Conservation (phyloP, 495 filamentous ascomycete species). For the Hamigera avellanea region DNA sequence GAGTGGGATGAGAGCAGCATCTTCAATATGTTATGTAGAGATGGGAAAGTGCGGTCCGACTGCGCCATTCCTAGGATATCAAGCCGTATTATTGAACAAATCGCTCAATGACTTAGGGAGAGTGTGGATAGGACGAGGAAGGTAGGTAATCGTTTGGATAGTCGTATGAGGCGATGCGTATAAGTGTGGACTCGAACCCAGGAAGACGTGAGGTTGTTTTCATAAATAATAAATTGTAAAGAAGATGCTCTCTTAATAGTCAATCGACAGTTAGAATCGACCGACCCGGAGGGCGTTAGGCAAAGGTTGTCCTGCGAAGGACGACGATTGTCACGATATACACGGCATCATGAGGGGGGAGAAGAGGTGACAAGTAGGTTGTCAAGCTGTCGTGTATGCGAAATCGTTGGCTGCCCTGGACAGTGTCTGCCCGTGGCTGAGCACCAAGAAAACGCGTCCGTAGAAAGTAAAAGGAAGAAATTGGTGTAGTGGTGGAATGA, state of each 20-base stretch:
- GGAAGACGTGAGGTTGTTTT: too few species aligned
- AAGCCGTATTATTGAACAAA: too few species aligned
- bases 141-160: conserved; percentile 2
- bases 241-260: conserved; percentile 19
- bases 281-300: conserved; percentile 18
- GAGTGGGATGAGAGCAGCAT: conserved; percentile 33
- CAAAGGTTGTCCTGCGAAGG: conserved; percentile 23
- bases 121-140: conserved; percentile 4
- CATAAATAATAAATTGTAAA: conserved; percentile 3
- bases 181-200: too few species aligned
- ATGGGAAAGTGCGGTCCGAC: conserved; percentile 24
- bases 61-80: conserved; percentile 25
- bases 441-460: too few species aligned
- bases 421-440: too few species aligned
- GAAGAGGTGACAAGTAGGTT: conserved; percentile 1
- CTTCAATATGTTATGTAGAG: conserved; percentile 34
- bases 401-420: too few species aligned
- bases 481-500: too few species aligned
- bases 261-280: conserved; percentile 21
- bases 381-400: too few species aligned
- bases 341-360: conserved; percentile 21
- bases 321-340: conserved; percentile 35
- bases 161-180: background rate
- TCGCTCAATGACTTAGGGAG: conserved; percentile 4
- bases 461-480: too few species aligned